Percentiles rank a stretch among this genome's conserved stretches.
phyloP scores from a whole-genome alignment of 2,329 filamentous ascomycete species.

The Colletotrichum acutatum region DNA sequence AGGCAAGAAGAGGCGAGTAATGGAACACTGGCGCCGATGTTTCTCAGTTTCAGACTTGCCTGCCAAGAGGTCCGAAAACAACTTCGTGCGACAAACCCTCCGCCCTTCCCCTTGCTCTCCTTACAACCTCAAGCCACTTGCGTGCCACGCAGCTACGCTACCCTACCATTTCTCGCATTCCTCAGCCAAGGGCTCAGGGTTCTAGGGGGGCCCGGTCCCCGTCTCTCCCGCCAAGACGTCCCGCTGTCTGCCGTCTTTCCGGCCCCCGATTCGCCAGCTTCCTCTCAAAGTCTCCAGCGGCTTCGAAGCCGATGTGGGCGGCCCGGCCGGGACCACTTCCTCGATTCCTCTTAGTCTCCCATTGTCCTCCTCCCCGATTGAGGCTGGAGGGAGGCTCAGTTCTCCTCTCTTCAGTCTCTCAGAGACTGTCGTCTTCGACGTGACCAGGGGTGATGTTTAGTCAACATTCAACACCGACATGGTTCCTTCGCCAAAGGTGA shows the following conservation, averaged over 20 bases:
- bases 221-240: conserved; percentile 3
- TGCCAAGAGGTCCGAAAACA: conserved; percentile 29
- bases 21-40: conserved; percentile 12
- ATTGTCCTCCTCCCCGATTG: neutral
- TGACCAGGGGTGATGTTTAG: neutral
- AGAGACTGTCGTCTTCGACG: neutral
- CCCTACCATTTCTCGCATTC: neutral
- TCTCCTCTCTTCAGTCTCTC: neutral
- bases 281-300: neutral
- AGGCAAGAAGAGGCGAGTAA: conserved; percentile 2
- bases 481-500: conserved; percentile 8
- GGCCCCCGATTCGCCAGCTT: conserved; percentile 10
- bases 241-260: neutral
- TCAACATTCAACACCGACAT: neutral
- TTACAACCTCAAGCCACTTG: too few species aligned
- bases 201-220: neutral
- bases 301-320: conserved; percentile 18
- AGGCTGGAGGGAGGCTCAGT: neutral
- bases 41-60: conserved; percentile 26
- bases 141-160: neutral
- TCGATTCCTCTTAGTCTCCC: neutral
- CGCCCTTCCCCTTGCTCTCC: neutral
- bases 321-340: conserved; percentile 10
- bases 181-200: neutral
- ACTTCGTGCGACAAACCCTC: conserved; percentile 23